Base-by-base conservation (phyloP, 352 stramenopile species). In the Plasmopara halstedii region DNA sequence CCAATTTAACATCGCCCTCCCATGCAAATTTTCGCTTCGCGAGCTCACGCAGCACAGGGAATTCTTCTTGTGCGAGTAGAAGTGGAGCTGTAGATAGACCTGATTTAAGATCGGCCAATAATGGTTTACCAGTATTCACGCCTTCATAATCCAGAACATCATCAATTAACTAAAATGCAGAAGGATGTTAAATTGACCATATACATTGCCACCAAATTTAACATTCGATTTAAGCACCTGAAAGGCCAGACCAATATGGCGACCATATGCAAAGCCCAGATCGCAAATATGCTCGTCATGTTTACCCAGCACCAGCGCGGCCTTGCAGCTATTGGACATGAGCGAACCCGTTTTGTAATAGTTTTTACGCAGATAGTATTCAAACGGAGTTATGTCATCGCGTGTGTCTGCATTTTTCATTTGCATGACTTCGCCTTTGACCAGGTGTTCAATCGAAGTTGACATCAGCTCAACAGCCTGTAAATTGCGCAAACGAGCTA, bases 391-490 rank as follows among this genome's bases (percentile, higher is more conserved):
- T 43, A 93, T 88, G 34, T 75, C 64, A 27, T 70, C 61, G 27
- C 61, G 62, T 8, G 64, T 67, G 53, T 87, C 72, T 3, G 70
- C 75, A 49, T 90, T 73, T 62, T 98, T 97, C 72, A 99, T 93
- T 72, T 99, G 97, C 96, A 99, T 98, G 56, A 99, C 97, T 63
- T 99, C 97, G 31, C 97, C 97, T 58, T 97, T 96, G 29, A 99
- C 96, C 22, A 99, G 68, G 68, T 99, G 95, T 69, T 99, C 96
- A 56, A 99, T 98, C 33, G 96, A 91, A 4, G 94, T 98, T 23
- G 92, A 98, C 83, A 99, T 97, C 46, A 97, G 84, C 71, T 99
- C 96, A 13, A 99, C 86, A 9, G 96, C 91, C 51, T 98, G 89
- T 1, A 98, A 50, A 54, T 95, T 96, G 27, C 96, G 82, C 49